Evolutionary conservation across 2,329 filamentous ascomycete genomes (phyloP), one percentile per base, ranked within the genome.

Genomic region (Alternaria panax): DNA sequence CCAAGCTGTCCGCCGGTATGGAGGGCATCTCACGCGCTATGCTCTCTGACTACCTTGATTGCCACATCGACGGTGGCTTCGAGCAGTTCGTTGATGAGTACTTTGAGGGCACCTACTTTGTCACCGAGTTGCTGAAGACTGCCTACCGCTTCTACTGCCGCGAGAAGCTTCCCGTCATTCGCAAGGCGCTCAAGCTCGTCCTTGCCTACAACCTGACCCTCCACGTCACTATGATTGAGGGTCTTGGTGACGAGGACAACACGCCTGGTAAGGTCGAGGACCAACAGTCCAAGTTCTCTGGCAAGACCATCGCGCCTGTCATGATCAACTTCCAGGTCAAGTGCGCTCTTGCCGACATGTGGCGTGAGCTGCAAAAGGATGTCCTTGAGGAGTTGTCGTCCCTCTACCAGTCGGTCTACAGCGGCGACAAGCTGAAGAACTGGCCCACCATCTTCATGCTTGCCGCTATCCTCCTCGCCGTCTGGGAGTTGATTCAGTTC

Each of bases 281-380:
- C 72, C 88, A 92, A 72, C 87, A 90, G 54, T 96, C 92, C 67
- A 95, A 92, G 77, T 97, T 90, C 84, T 90, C 87, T 71, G 93
- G 93, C 74, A 94, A 94, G 83, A 93, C 90, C 34, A 89, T 97
- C 64, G 94, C 94, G 16, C 94, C 94, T 12, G 93, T 97, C 76
- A 96, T 98, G 93, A 96, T 98, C 87, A 98, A 97, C 84, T 97
- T 97, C 87, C 92, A 97, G 83, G 93, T 98, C 84, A 98, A 98
- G 86, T 95, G 92, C 73, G 93, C 93, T 54, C 89, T 98, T 81
- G 94, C 93, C 67, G 93, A 96, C 74, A 96, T 97, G 92, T 98
- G 94, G 94, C 93, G 94, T 66, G 93, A 97, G 79, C 85, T 98
- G 58, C 93, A 97, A 79, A 96, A 96, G 83, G 94, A 97, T 71